Evolutionary conservation across 345 rosid species (phyloP).

Genomic region (Carallia pectinifolia): DNA sequence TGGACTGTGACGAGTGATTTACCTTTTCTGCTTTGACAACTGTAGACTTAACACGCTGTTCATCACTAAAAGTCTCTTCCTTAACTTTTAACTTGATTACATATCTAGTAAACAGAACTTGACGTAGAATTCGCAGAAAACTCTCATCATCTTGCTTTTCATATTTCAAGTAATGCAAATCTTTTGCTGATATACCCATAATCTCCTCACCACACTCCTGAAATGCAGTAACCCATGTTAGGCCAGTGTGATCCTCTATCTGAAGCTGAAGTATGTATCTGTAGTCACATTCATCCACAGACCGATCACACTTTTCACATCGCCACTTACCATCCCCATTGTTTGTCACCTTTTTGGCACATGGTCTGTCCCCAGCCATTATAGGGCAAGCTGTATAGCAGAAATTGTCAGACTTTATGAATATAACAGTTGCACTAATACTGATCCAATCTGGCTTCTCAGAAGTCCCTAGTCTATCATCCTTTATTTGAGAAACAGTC

Average conservation of each 20-base stretch:
- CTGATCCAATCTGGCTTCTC: slow-evolving; percentile 95
- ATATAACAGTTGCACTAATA: slow-evolving; percentile 59
- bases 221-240: slow-evolving; percentile 88
- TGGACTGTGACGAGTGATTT: slow-evolving; percentile 54
- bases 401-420: slow-evolving; percentile 69
- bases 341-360: slow-evolving; percentile 83
- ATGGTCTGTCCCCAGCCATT: slow-evolving; percentile 72
- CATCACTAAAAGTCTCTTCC: slow-evolving; percentile 86
- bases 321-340: slow-evolving; percentile 94
- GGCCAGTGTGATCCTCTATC: slow-evolving; percentile 87
- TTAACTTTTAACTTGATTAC: slow-evolving; percentile 81
- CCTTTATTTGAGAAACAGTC: slow-evolving; percentile 79
- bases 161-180: slow-evolving; percentile 57
- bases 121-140: slow-evolving; percentile 63
- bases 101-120: slow-evolving; percentile 60
- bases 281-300: slow-evolving; percentile 75
- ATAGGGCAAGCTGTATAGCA: slow-evolving; percentile 94
- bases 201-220: slow-evolving; percentile 84
- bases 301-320: slow-evolving; percentile 75
- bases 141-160: slow-evolving; percentile 67
- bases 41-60: slow-evolving; percentile 82
- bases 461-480: slow-evolving; percentile 86
- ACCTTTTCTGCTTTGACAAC: slow-evolving; percentile 74
- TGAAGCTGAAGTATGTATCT: slow-evolving; percentile 82
- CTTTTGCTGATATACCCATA: slow-evolving; percentile 84